Percentiles rank a stretch among this genome's conserved stretches.
Conservation (phyloP, 331 rosid species). For the Acacia pycnantha region DNA sequence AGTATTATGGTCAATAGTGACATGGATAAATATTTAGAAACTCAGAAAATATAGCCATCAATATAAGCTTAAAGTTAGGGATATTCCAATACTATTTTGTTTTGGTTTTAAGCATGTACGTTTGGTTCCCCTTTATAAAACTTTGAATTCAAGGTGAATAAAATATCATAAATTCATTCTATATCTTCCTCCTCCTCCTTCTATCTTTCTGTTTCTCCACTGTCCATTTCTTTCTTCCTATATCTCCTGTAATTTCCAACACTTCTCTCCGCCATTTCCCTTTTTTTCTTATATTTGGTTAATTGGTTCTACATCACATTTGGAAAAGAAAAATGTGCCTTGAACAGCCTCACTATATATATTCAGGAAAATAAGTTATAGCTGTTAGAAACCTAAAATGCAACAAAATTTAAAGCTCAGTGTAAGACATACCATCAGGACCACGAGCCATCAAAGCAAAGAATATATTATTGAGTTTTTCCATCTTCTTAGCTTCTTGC, state of each 20-base stretch:
- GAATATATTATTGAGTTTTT: constrained; percentile 68
- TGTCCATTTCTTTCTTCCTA: neutral
- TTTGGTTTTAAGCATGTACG: neutral
- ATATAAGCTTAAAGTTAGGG: neutral
- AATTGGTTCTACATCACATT: neutral
- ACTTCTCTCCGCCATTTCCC: neutral
- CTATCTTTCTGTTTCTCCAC: neutral
- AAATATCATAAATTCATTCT: neutral
- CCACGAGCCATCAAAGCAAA: constrained; percentile 88
- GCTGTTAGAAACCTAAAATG: neutral
- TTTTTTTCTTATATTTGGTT: neutral
- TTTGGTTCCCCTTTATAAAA: neutral
- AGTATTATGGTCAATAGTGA: no score
- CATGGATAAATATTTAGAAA: neutral
- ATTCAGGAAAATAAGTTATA: neutral
- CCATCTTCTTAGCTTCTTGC: constrained; percentile 87
- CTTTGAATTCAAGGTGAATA: neutral
- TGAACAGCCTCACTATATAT: neutral
- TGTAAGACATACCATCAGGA: constrained; percentile 61
- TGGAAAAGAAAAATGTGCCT: neutral
- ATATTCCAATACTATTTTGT: neutral
- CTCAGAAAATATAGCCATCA: neutral
- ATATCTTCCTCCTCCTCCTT: neutral
- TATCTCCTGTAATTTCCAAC: neutral
- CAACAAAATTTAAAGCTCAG: neutral